Conservation (phyloP, 352 stramenopile species). For the Pythium dissotocum region DNA sequence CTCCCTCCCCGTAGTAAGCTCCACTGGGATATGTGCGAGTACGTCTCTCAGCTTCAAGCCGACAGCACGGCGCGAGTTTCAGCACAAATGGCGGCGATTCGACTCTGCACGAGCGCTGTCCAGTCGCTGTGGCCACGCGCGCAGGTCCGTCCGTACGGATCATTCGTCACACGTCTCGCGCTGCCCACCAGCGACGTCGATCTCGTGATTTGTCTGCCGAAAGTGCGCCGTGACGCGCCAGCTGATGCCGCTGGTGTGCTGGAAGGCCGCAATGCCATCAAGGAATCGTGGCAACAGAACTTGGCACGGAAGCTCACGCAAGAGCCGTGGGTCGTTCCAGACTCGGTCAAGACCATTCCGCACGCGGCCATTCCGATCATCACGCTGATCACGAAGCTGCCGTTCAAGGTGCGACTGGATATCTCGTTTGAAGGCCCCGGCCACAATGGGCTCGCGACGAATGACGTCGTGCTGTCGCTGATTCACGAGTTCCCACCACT, state of each 20-base stretch:
- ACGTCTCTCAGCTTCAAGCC: constrained; percentile 74
- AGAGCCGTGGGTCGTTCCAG: constrained; percentile 90
- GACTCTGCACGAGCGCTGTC: constrained; percentile 79
- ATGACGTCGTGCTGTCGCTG: constrained; percentile 91
- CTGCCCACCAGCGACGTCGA: constrained; percentile 97
- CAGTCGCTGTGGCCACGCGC: constrained; percentile 93
- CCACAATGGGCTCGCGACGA: constrained; percentile 95
- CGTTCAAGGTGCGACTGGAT: constrained; percentile 89
- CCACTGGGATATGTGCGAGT: constrained; percentile 89
- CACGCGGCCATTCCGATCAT: constrained; percentile 97
- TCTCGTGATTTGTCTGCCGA: constrained; percentile 97
- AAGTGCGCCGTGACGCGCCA: constrained; percentile 94
- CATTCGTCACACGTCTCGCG: constrained; percentile 94
- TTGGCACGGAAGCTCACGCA: constrained; percentile 93
- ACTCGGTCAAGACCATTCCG: constrained; percentile 97
- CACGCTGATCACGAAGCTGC: constrained; percentile 87
- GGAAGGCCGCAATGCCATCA: constrained; percentile 98
- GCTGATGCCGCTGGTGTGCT: constrained; percentile 94
- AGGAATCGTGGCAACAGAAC: constrained; percentile 97
- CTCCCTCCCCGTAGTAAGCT: constrained; percentile 83
- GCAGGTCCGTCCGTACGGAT: constrained; percentile 97
- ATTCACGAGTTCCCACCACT: constrained; percentile 94
- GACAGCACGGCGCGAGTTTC: constrained; percentile 67
- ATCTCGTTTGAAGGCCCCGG: constrained; percentile 96
- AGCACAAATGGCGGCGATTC: constrained; percentile 74